Percentiles rank a stretch among this genome's conserved stretches.
phyloP scores from a whole-genome alignment of 257 asterid species.

The Solanum virginianum region DNA sequence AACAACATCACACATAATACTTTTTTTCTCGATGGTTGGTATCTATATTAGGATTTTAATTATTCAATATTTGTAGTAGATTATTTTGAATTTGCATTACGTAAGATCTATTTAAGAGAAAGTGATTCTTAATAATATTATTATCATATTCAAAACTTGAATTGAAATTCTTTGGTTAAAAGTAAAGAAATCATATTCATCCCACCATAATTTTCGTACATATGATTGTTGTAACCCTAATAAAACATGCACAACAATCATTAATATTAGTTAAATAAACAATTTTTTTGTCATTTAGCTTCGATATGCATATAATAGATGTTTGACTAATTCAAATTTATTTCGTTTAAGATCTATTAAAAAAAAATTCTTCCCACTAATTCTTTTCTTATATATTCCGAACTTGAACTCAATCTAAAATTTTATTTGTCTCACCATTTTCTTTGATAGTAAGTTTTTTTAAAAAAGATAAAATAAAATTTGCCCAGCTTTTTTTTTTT shows the following conservation, averaged over 20 bases:
- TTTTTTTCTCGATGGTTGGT: background rate
- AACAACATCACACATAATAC: background rate
- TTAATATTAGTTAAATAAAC: background rate
- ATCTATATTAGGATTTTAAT: accelerated
- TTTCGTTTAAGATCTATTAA: background rate
- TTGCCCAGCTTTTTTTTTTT: background rate
- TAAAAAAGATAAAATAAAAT: no score
- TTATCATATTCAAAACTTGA: background rate
- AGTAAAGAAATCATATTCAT: background rate
- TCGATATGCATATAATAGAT: background rate
- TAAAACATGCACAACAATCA: background rate
- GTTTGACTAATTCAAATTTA: background rate
- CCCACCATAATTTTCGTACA: background rate
- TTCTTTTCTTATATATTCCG: background rate
- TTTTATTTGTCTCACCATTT: background rate
- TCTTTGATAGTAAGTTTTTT: background rate
- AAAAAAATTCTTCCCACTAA: background rate
- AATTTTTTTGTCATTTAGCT: background rate
- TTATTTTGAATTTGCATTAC: accelerated
- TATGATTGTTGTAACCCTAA: background rate
- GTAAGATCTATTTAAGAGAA: background rate
- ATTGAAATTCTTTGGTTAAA: background rate
- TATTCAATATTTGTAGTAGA: background rate
- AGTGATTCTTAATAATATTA: background rate
- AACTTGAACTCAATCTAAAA: background rate